Evolutionary conservation across 2,329 filamentous ascomycete genomes (phyloP).

Genomic region (Helotiales sp.): DNA sequence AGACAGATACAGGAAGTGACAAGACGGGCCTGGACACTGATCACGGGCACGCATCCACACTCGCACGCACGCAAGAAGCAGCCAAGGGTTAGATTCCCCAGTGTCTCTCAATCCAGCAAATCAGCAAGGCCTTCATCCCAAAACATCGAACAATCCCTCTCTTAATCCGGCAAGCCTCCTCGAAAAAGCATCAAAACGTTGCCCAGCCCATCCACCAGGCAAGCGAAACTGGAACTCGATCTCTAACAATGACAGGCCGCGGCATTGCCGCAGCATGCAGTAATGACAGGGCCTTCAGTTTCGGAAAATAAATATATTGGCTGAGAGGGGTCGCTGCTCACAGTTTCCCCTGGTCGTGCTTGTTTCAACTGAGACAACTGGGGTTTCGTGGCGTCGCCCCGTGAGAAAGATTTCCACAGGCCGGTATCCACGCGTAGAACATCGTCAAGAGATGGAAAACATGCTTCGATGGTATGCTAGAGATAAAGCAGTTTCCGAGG

Average conservation of each 20-base stretch:
- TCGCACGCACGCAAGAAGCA: conserved; percentile 4
- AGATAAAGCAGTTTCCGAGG: not conserved
- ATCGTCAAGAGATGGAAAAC: not conserved
- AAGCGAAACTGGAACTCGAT: conserved; percentile 35
- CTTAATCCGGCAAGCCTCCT: not conserved
- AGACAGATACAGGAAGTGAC: conserved; percentile 4
- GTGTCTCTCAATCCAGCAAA: conserved; percentile 16
- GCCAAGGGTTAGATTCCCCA: conserved; percentile 7
- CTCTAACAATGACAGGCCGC: conserved; percentile 32
- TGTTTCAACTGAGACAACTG: conserved; percentile 31
- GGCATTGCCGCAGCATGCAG: conserved; percentile 27
- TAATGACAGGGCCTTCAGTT: conserved; percentile 20
- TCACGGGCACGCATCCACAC: conserved; percentile 11
- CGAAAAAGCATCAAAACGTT: not conserved
- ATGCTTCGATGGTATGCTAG: not conserved
- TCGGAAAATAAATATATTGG: conserved; percentile 27
- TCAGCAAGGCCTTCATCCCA: conserved; percentile 16
- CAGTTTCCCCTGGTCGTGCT: conserved; percentile 4
- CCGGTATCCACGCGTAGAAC: not conserved
- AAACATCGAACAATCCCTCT: conserved; percentile 12
- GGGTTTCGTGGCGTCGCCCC: conserved; percentile 20
- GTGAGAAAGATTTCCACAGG: not conserved
- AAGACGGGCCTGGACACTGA: conserved; percentile 5
- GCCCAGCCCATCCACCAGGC: not conserved
- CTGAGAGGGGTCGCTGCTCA: conserved; percentile 2